These are phyloP conservation scores for Camelina sativa DNA, from an alignment of 345 rosid species.

Conservation along the genomic window DNA sequence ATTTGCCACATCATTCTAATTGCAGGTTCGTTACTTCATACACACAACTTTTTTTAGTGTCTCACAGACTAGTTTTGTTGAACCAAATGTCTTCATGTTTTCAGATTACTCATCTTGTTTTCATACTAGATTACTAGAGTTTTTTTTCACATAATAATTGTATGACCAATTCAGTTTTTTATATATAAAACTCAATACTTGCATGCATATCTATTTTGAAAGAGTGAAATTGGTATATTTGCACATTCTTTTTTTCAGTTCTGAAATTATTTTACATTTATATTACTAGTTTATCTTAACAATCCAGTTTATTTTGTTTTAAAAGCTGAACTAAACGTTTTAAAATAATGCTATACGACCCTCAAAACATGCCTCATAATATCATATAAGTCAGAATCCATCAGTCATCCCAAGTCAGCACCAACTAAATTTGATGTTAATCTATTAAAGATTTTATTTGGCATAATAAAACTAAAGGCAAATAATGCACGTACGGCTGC, in stretches of 20 bases:
- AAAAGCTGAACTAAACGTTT: background rate
- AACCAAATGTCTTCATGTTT: no score
- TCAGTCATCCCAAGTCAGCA: slow-evolving; percentile 7
- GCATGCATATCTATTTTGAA: background rate
- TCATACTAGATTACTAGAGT: no score
- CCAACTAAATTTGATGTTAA: slow-evolving; percentile 21
- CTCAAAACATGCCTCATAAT: slow-evolving; percentile 12
- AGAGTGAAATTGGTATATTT: background rate
- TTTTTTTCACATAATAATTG: no score
- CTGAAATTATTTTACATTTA: background rate
- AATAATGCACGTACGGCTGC: slow-evolving; percentile 45
- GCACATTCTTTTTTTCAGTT: background rate
- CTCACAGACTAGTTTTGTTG: no score
- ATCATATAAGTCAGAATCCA: background rate
- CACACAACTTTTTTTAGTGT: no score
- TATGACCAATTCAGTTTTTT: no score
- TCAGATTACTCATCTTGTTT: no score
- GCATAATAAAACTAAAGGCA: slow-evolving; percentile 15
- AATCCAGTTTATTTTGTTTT: background rate
- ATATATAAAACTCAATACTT: background rate
- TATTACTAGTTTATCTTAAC: background rate
- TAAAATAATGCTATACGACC: slow-evolving; percentile 1
- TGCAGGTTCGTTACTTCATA: no score
- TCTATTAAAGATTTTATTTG: background rate
- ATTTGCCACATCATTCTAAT: no score